A percentile compares a stretch with the other conserved stretches of the same genome.
Conservation (phyloP, 345 rosid species). For the Pistacia vera region DNA sequence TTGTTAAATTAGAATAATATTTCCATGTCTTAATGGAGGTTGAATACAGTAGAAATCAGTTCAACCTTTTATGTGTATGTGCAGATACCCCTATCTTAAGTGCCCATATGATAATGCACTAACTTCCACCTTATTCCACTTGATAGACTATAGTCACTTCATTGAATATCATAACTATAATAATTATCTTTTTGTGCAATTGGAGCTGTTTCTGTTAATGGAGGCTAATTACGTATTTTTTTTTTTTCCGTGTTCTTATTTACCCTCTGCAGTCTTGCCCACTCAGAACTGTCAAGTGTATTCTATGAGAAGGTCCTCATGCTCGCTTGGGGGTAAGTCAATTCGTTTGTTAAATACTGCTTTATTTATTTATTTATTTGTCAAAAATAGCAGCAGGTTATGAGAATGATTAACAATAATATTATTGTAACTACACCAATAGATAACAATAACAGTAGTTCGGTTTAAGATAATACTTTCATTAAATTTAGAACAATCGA, state of each 20-base stretch:
- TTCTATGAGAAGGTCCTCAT: slow-evolving; percentile 97
- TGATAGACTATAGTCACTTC: not conserved
- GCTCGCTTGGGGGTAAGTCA: slow-evolving; percentile 82
- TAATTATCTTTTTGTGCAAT: slow-evolving; percentile 2
- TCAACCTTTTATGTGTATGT: slow-evolving; percentile 1
- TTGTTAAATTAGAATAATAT: not conserved
- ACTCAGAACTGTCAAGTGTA: slow-evolving; percentile 88
- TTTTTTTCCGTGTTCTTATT: slow-evolving; percentile 2
- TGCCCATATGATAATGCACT: not conserved
- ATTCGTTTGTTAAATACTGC: not conserved
- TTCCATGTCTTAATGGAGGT: not conserved
- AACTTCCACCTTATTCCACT: not conserved
- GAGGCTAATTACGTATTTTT: not conserved
- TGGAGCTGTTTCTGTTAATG: not conserved
- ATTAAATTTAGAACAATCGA: not conserved
- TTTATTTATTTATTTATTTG: not conserved
- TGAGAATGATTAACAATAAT: not conserved
- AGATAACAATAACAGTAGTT: not conserved
- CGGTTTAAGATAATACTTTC: not conserved
- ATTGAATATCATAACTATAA: not conserved
- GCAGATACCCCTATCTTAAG: not conserved
- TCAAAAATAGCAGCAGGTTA: not conserved
- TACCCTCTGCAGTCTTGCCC: slow-evolving; percentile 74
- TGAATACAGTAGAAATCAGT: not conserved
- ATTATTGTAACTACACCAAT: not conserved